Conservation (phyloP, 169 alveolate genomes). For the Perkinsus olseni region DNA sequence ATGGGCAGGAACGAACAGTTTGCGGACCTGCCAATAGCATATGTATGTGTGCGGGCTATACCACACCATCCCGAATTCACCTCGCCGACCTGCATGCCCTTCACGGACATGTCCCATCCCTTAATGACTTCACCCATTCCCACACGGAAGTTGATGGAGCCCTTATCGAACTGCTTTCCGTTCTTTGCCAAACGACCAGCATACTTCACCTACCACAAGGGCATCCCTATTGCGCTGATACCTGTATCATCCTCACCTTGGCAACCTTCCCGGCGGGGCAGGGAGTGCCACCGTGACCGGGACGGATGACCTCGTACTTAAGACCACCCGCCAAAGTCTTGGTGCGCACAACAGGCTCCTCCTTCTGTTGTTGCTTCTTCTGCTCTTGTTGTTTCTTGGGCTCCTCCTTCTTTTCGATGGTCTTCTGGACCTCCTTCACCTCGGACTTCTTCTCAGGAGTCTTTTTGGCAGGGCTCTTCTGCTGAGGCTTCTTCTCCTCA, state of each 20-base stretch:
- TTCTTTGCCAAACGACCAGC: not conserved
- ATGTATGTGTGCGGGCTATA: not conserved
- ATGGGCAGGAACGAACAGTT: conserved; percentile 5
- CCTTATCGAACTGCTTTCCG: conserved; percentile 10
- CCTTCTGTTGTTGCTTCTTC: not conserved
- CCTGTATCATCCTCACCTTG: not conserved
- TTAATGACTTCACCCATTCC: conserved; percentile 8
- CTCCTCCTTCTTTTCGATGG: not conserved
- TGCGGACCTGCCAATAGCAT: not conserved
- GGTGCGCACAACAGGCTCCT: not conserved
- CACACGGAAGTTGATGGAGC: not conserved
- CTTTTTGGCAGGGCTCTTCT: not conserved
- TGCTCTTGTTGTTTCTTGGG: not conserved
- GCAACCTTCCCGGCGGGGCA: not conserved
- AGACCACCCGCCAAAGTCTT: conserved; percentile 2
- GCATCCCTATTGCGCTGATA: not conserved
- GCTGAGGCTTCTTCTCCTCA: not conserved
- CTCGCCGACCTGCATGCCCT: conserved; percentile 10
- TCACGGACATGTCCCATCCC: conserved; percentile 3
- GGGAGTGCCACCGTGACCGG: not conserved
- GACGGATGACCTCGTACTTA: not conserved
- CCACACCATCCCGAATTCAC: not conserved
- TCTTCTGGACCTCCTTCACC: not conserved
- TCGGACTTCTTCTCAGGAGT: not conserved
- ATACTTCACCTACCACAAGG: not conserved